These are phyloP conservation scores for Plantago ovata DNA, from an alignment of 257 asterid genomes.

Conservation along the genomic window DNA sequence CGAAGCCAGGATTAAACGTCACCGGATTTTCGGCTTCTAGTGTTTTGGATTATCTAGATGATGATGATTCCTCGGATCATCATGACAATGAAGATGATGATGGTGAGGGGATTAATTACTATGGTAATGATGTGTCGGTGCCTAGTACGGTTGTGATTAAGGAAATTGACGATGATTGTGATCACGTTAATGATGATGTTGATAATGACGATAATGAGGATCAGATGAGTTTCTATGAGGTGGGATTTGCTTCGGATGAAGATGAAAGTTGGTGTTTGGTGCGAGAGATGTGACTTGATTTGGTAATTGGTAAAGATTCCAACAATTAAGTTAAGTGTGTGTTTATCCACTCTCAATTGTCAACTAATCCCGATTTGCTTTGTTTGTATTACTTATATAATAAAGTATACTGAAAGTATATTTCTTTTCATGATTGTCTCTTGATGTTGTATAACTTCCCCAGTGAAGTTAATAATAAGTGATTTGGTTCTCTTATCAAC, in stretches of 20 bases:
- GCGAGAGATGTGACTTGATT: conserved; percentile 41
- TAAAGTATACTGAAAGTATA: too few relatives aligned
- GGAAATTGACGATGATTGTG: neutral
- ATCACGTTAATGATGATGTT: neutral
- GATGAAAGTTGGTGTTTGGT: conserved; percentile 78
- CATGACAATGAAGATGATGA: conserved; percentile 11
- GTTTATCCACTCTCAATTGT: neutral
- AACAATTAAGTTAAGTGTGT: too few relatives aligned
- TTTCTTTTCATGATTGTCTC: too few relatives aligned
- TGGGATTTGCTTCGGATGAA: conserved; percentile 39
- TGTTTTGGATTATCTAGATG: conserved; percentile 52
- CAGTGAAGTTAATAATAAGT: too few relatives aligned
- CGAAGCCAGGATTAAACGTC: conserved; percentile 34
- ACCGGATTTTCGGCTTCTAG: conserved; percentile 60
- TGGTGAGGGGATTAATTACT: conserved; percentile 12
- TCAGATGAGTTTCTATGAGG: conserved; percentile 35
- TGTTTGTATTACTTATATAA: neutral
- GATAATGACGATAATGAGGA: conserved; percentile 23
- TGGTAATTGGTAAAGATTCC: neutral
- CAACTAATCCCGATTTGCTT: neutral
- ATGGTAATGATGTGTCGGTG: neutral
- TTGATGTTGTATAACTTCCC: too few relatives aligned
- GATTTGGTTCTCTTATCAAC: too few relatives aligned
- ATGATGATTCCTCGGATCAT: neutral
- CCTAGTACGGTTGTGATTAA: conserved; percentile 15